Percentiles rank a stretch among this genome's conserved stretches.
Conservation (phyloP, 2,329 filamentous ascomycete species). For the Trichophyton equinum region DNA sequence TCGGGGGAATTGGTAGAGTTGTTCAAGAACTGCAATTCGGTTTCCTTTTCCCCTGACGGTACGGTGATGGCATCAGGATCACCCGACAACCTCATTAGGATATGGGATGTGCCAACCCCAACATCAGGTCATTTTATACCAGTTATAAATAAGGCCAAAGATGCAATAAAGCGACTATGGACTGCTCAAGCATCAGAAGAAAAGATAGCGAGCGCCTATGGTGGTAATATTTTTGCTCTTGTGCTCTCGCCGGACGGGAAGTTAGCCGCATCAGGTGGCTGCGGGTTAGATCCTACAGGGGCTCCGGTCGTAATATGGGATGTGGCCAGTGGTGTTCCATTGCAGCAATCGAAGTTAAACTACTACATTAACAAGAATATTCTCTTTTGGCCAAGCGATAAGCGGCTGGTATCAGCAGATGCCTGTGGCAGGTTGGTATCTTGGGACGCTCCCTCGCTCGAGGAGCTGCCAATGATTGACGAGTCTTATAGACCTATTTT, state of each 20-base stretch:
- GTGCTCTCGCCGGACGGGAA: background rate
- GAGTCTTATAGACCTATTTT: background rate
- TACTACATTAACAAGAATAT: background rate
- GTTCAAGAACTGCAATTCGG: background rate
- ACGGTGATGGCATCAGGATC: background rate
- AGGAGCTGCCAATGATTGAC: background rate
- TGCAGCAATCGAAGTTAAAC: background rate
- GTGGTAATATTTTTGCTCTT: background rate
- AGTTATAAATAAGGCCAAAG: background rate
- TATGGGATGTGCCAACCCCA: background rate
- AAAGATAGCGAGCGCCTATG: no score
- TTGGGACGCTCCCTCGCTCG: background rate
- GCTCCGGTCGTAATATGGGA: slow-evolving; percentile 2
- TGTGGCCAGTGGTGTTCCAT: background rate
- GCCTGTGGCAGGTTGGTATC: background rate
- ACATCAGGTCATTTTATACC: background rate
- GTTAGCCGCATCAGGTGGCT: background rate
- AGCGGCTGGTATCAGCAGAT: background rate
- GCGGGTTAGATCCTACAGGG: background rate
- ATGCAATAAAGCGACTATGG: background rate
- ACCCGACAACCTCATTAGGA: background rate
- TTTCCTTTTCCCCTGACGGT: slow-evolving; percentile 2
- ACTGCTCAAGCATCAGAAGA: background rate
- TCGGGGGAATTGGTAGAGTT: background rate
- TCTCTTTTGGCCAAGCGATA: background rate